Conservation (phyloP, 2,329 filamentous ascomycete species). For the Alternaria sp. region DNA sequence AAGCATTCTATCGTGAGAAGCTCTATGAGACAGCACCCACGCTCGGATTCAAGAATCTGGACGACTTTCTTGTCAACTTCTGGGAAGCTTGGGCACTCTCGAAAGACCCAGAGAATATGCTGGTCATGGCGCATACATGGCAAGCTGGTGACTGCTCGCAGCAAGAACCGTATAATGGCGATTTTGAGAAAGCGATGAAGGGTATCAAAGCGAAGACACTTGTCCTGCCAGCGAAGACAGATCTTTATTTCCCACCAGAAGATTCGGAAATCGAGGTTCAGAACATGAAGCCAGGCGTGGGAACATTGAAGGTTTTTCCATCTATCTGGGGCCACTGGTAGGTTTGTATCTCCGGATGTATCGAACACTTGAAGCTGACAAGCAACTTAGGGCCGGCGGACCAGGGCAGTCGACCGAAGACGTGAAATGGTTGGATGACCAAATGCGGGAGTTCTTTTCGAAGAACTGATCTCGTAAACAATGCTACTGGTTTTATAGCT, state of each 20-base stretch:
- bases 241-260: slow-evolving; percentile 83
- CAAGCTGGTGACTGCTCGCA: slow-evolving; percentile 73
- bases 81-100: slow-evolving; percentile 78
- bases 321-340: slow-evolving; percentile 69
- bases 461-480: slow-evolving; percentile 14
- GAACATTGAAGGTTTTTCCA: slow-evolving; percentile 61
- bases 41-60: slow-evolving; percentile 71
- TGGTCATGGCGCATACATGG: slow-evolving; percentile 81
- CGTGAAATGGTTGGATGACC: slow-evolving; percentile 73
- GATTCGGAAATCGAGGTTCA: slow-evolving; percentile 77
- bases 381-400: slow-evolving; percentile 65
- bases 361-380: slow-evolving; percentile 12
- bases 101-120: slow-evolving; percentile 77
- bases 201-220: slow-evolving; percentile 75
- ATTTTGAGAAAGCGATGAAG: slow-evolving; percentile 67
- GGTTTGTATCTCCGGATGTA: slow-evolving; percentile 30
- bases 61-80: slow-evolving; percentile 76
- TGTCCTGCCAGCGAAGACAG: slow-evolving; percentile 74
- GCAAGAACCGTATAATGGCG: slow-evolving; percentile 71
- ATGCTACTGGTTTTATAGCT: slow-evolving; percentile 13
- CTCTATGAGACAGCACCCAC: slow-evolving; percentile 63
- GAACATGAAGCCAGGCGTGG: slow-evolving; percentile 66
- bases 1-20: slow-evolving; percentile 77
- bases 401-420: slow-evolving; percentile 75
- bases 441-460: slow-evolving; percentile 61